Base-by-base conservation (phyloP, 345 rosid species). In the Salix udensis region DNA sequence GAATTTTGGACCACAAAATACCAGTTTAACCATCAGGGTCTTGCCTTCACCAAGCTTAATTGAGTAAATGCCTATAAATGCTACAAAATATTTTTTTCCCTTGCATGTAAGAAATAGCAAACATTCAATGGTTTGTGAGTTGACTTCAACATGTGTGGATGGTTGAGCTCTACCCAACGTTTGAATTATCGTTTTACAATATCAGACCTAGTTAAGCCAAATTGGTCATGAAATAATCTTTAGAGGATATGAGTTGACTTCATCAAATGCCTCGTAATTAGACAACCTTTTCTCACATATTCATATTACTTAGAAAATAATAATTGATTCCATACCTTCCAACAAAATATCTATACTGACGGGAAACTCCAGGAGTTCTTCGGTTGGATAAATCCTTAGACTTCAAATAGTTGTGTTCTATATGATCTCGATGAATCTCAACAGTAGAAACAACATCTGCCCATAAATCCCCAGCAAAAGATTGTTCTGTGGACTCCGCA, bases 301-400 rank as follows among this genome's bases (percentile, higher is more conserved):
- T 19, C 50, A 26, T 37, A 6, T 67, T 23, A 21, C 28, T 30
- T 44, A 18, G 36, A 67, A 30, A 53, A 65, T 18, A 13, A 46
- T 9, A 65, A 66, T 37, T 13, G 39, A 44, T 21, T 6, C 28
- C 28, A 4, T 89, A 91, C 94, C 96, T 90, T 74, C 97, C 98
- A 52, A 94, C 68, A 61, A 85, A 94, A 84, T 90, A 94, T 89
- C 92, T 87, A 53, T 82, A 91, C 65, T 94, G 98, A 70, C 91
- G 91, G 78, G 65, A 68, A 50, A 89, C 61, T 28, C 83, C 85
- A 50, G 97, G 94, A 42, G 94, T 91, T 71, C 79, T 85, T 70
- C 97, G 85, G 79, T 90, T 80, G 55, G 95, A 91, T 77, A 91
- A 87, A 73, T 94, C 98, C 50, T 79, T 83, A 72, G 88, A 79